A percentile compares a stretch with the other conserved stretches of the same genome.
Conservation (phyloP, 176 grass and related monocot genomes). For the Saccharum spontaneum region DNA sequence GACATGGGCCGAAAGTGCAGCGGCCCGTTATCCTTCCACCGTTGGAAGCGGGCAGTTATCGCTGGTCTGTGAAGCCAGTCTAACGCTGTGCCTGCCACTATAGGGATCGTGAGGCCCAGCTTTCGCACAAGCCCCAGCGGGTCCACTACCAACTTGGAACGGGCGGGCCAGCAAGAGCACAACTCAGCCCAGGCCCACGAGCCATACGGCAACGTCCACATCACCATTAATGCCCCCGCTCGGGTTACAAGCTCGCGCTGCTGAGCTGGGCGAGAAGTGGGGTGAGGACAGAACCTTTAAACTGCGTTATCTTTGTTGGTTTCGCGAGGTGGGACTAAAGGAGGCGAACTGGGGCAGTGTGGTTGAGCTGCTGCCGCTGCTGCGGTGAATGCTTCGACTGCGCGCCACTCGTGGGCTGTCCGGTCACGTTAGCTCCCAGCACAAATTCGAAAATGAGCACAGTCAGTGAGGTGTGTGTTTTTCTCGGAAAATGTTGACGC, state of each 20-base stretch:
- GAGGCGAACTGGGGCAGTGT: too few relatives aligned
- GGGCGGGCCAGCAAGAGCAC: constrained; percentile 9
- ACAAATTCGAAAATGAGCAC: neutral
- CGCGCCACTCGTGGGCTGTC: neutral
- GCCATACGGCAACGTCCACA: neutral
- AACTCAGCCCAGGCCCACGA: neutral
- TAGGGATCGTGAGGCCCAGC: neutral
- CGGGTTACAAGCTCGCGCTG: constrained; percentile 32
- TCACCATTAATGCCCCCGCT: constrained; percentile 9
- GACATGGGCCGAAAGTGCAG: neutral
- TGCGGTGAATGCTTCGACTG: neutral
- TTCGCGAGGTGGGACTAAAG: constrained; percentile 32
- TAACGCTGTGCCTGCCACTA: constrained; percentile 31
- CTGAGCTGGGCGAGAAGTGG: neutral
- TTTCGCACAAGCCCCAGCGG: too few relatives aligned
- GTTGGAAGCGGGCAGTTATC: constrained; percentile 30
- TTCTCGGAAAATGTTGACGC: neutral
- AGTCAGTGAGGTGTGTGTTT: neutral
- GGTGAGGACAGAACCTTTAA: neutral
- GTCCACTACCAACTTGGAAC: constrained; percentile 20
- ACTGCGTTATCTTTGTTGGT: rapidly evolving
- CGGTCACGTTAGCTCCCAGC: neutral
- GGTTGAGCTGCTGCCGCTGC: too few relatives aligned
- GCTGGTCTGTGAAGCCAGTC: constrained; percentile 50
- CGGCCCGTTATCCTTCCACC: constrained; percentile 46